Evolutionary conservation across 306 rosid species (phyloP).

Genomic region (Rubus parviflorus): DNA sequence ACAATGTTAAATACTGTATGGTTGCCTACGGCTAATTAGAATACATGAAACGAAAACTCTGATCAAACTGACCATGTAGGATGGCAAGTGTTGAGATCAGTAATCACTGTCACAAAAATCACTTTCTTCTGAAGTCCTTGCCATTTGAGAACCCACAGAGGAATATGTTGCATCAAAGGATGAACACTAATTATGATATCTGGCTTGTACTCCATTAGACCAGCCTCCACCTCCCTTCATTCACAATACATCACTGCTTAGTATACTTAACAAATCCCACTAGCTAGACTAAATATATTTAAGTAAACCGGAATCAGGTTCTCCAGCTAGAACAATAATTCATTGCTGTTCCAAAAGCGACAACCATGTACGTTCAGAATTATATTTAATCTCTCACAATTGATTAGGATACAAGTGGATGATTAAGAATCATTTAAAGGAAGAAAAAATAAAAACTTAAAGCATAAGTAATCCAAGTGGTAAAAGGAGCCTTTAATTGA

Average conservation of each 20-base stretch:
- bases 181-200: constrained; percentile 96
- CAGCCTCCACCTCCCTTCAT: constrained; percentile 94
- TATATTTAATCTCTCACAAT: constrained; percentile 4
- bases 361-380: background rate
- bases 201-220: constrained; percentile 91
- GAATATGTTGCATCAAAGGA: constrained; percentile 98
- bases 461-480: constrained; percentile 4
- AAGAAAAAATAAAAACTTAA: constrained; percentile 13
- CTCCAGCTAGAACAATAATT: constrained; percentile 14
- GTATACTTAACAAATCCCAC: constrained; percentile 23
- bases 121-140: constrained; percentile 93
- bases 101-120: constrained; percentile 81
- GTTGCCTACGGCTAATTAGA: background rate
- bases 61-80: constrained; percentile 75
- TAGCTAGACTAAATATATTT: background rate
- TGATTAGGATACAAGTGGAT: constrained; percentile 27
- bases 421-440: constrained; percentile 27
- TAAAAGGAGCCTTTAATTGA: background rate
- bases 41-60: background rate
- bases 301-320: constrained; percentile 12
- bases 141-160: constrained; percentile 99
- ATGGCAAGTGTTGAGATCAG: constrained; percentile 88
- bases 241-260: constrained; percentile 17
- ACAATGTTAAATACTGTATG: constrained; percentile 20
- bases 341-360: constrained; percentile 15